Evolutionary conservation across 441 rosid species (phyloP).

Genomic region (Mallotus japonicus): DNA sequence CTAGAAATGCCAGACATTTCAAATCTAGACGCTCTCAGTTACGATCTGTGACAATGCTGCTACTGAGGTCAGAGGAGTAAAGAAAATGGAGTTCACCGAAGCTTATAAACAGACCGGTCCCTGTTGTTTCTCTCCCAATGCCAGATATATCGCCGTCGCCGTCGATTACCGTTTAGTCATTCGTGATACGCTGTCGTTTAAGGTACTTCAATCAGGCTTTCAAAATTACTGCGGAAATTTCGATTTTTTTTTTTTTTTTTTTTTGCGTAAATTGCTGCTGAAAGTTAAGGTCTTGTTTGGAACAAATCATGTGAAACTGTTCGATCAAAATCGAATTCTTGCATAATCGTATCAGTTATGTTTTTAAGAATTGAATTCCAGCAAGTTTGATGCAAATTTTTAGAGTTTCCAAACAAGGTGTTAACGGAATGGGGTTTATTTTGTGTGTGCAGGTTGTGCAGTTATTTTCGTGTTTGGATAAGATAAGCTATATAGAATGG

Average conservation of each 20-base stretch:
- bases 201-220: conserved; percentile 38
- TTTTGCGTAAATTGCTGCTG: too few species aligned
- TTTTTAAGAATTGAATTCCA: too few species aligned
- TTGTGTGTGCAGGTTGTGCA: conserved; percentile 79
- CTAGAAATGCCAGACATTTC: neutral
- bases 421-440: neutral
- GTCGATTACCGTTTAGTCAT: conserved; percentile 90
- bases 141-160: conserved; percentile 86
- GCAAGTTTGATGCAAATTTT: too few species aligned
- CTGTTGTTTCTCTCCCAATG: conserved; percentile 85
- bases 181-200: conserved; percentile 78
- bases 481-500: conserved; percentile 97
- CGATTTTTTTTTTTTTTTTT: neutral
- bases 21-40: neutral
- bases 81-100: conserved; percentile 84
- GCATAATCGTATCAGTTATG: too few species aligned
- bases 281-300: too few species aligned
- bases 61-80: too few species aligned
- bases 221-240: neutral
- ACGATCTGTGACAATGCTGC: neutral
- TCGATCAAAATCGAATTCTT: too few species aligned
- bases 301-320: too few species aligned
- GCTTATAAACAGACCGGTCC: conserved; percentile 86
- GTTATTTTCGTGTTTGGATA: conserved; percentile 95
- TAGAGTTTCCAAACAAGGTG: too few species aligned